A percentile compares a stretch with the other conserved stretches of the same genome.
phyloP scores from a whole-genome alignment of 768 basidiomycete genomes.

The Hericium erinaceus region DNA sequence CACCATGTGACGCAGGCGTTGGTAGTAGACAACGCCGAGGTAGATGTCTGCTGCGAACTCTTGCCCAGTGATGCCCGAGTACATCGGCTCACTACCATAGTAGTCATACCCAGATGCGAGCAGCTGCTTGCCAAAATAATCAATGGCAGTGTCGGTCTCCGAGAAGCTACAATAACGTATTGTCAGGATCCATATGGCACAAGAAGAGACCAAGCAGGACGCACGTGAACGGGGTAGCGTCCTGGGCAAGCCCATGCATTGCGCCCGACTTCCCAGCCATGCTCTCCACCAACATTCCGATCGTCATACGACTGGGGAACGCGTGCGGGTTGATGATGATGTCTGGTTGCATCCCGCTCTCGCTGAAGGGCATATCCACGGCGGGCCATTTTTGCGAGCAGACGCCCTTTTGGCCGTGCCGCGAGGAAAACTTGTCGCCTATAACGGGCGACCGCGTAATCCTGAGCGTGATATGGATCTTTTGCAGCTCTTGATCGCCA shows the following conservation, averaged over 20 bases:
- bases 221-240: constrained; percentile 96
- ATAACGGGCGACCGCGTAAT: constrained; percentile 94
- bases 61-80: constrained; percentile 97
- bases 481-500: constrained; percentile 83
- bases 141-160: constrained; percentile 93
- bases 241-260: constrained; percentile 97
- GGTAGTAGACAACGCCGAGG: constrained; percentile 97
- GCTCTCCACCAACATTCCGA: constrained; percentile 99
- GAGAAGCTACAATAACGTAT: constrained; percentile 55
- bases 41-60: constrained; percentile 99
- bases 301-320: constrained; percentile 99
- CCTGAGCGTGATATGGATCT: constrained; percentile 86
- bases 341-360: constrained; percentile 98
- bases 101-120: constrained; percentile 94
- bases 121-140: constrained; percentile 96
- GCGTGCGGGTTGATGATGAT: constrained; percentile 99
- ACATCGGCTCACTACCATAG: constrained; percentile 99
- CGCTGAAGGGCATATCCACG: constrained; percentile 97
- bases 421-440: constrained; percentile 98
- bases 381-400: constrained; percentile 99
- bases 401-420: constrained; percentile 98
- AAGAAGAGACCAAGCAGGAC: constrained; percentile 18
- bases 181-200: not conserved
- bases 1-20: constrained; percentile 98
- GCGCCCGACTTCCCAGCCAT: constrained; percentile 99